Conservation (phyloP, 345 rosid species). For the Balakata baccata region DNA sequence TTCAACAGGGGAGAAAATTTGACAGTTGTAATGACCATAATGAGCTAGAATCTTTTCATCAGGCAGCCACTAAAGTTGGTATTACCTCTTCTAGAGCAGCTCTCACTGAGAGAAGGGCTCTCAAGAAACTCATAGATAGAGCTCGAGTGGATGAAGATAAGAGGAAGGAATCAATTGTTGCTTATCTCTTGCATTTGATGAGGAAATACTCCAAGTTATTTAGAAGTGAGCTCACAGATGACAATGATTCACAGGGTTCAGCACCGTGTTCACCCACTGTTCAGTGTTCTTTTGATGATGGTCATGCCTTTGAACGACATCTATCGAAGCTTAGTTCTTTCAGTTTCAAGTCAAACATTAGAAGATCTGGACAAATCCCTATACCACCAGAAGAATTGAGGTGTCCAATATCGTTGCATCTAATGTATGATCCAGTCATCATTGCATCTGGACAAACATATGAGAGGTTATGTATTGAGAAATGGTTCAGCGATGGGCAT, state of each 20-base stretch:
- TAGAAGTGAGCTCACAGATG: conserved; percentile 75
- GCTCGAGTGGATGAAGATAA: conserved; percentile 96
- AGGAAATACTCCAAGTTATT: conserved; percentile 90
- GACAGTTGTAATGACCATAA: conserved; percentile 51
- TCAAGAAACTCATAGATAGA: conserved; percentile 84
- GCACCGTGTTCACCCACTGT: conserved; percentile 83
- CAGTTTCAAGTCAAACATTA: conserved; percentile 49
- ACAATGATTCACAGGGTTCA: conserved; percentile 88
- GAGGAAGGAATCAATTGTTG: conserved; percentile 94
- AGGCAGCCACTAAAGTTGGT: conserved; percentile 68
- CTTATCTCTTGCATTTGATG: conserved; percentile 87
- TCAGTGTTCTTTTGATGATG: conserved; percentile 51
- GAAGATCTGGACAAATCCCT: conserved; percentile 66
- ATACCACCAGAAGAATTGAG: conserved; percentile 93
- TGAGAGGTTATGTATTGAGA: conserved; percentile 89
- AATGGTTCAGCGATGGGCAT: conserved; percentile 93
- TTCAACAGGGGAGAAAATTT: conserved; percentile 86
- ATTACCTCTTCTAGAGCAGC: conserved; percentile 89
- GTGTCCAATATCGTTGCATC: conserved; percentile 93
- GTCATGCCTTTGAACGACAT: conserved; percentile 68
- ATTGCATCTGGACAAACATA: conserved; percentile 98
- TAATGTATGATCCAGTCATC: conserved; percentile 95
- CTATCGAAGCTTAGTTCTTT: conserved; percentile 77
- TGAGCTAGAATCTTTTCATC: conserved; percentile 85
- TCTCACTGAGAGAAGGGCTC: conserved; percentile 84